Conservation (phyloP, 352 stramenopile genomes). For the Phytophthora vignae region DNA sequence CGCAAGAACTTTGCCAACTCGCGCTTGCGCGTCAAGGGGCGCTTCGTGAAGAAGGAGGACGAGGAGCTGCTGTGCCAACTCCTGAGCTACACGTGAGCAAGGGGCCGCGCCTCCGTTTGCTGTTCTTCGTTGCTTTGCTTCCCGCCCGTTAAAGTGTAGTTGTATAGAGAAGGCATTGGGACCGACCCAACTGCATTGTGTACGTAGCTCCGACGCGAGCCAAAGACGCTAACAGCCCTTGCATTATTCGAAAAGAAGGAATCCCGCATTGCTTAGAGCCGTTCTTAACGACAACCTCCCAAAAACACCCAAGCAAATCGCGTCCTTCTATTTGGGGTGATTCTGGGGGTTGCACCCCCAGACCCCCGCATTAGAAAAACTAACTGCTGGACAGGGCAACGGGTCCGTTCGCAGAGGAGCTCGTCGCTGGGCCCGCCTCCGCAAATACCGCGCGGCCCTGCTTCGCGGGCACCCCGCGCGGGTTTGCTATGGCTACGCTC, state of each 20-base stretch:
- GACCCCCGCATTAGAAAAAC: no score
- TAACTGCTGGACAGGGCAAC: no score
- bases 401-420: no score
- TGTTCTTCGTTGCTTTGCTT: slow-evolving; percentile 42
- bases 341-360: no score
- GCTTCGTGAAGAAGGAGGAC: slow-evolving; percentile 99
- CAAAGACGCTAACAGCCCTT: slow-evolving; percentile 17
- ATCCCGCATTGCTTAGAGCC: slow-evolving; percentile 9
- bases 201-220: slow-evolving; percentile 32
- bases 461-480: no score
- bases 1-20: slow-evolving; percentile 99
- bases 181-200: slow-evolving; percentile 37
- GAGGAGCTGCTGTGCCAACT: slow-evolving; percentile 90
- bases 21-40: slow-evolving; percentile 96
- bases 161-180: slow-evolving; percentile 52
- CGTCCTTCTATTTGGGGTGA: no score
- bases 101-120: slow-evolving; percentile 20
- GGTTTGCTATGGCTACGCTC: no score
- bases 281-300: no score
- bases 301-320: no score
- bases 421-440: no score
- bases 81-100: slow-evolving; percentile 78
- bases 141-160: slow-evolving; percentile 42
- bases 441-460: no score
- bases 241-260: slow-evolving; percentile 37